A percentile compares a stretch with the other conserved stretches of the same genome.
These are phyloP conservation scores for Citrullus mucosospermus DNA, from an alignment of 306 rosid species.

Conservation along the genomic window DNA sequence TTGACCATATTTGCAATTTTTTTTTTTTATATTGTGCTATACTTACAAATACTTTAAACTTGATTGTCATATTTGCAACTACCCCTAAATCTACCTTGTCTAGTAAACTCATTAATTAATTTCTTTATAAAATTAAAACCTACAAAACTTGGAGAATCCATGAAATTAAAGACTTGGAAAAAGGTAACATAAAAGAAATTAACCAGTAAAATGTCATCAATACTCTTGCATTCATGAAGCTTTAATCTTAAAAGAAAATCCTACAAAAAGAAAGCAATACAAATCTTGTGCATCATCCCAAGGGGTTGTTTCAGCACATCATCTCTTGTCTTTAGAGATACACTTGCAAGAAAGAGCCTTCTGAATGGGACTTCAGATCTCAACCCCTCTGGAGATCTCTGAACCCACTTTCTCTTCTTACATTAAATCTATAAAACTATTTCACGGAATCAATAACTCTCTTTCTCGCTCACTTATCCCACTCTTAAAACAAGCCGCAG, in stretches of 20 bases:
- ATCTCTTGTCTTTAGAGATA: background rate
- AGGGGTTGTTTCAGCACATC: background rate
- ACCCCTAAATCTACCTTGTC: too few relatives aligned
- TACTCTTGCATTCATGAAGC: background rate
- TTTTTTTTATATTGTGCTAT: too few relatives aligned
- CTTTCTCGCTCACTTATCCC: background rate
- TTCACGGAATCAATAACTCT: background rate
- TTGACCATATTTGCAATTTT: too few relatives aligned
- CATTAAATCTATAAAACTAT: background rate
- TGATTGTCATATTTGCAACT: too few relatives aligned
- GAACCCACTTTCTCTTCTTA: background rate
- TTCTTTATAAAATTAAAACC: too few relatives aligned
- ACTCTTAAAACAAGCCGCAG: background rate
- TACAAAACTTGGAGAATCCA: too few relatives aligned
- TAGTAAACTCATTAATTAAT: too few relatives aligned
- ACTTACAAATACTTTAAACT: too few relatives aligned
- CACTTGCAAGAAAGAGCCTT: background rate
- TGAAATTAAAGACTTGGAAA: background rate
- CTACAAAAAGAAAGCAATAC: conserved; percentile 7
- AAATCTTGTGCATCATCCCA: background rate
- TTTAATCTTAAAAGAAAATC: background rate
- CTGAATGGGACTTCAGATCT: background rate
- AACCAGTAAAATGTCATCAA: background rate
- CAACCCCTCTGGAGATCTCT: background rate
- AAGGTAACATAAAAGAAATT: background rate